Base-by-base conservation (phyloP, 2,329 filamentous ascomycete species). In the Metarhizium album region DNA sequence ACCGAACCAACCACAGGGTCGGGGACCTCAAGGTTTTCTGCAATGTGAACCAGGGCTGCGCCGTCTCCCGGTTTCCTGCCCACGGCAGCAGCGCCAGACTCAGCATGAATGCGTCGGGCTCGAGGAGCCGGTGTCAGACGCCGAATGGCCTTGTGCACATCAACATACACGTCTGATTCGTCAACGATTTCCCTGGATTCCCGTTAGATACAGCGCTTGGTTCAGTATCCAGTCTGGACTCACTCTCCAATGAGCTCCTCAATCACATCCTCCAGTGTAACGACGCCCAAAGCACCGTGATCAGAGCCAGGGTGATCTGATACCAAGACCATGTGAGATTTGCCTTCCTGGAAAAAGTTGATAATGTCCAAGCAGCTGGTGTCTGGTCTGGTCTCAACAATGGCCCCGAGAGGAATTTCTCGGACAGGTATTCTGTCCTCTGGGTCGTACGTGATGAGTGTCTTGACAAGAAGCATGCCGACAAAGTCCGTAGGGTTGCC, bases 341-440 rank as follows among this genome's bases (percentile, higher is more conserved):
- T 98, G 60, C 93, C 93, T 73, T 98, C 93, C 68, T 98, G 93
- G 73, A 98, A 98, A 69, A 96, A 98, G 71, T 98, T 98, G 70
- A 98, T 89, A 61, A 98, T 97, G 66, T 98, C 93, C 51, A 98
- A 71, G 65, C 93, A 98, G 71, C 90, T 96, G 0, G 93, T 98
- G 64, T 96, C 89, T 0, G 93, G 89, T 9, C 88, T 82, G 0
- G 93, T 98, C 67, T 98, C 93, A 1, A 94, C 93, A 6, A 98
- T 80, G 0, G 93, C 96, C 14, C 93, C 93, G 47, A 98, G 75
- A 7, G 90, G 84, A 64, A 98, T 96, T 54, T 97, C 91, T 54
- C 85, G 80, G 35, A 98, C 93, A 20, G 82, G 82, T 62, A 86
- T 87, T 62, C 79, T 81, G 63, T 98, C 93, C 67, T 98, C 93